Base-by-base conservation (phyloP, 148 eudicot species). In the Gaultheria prostrata region DNA sequence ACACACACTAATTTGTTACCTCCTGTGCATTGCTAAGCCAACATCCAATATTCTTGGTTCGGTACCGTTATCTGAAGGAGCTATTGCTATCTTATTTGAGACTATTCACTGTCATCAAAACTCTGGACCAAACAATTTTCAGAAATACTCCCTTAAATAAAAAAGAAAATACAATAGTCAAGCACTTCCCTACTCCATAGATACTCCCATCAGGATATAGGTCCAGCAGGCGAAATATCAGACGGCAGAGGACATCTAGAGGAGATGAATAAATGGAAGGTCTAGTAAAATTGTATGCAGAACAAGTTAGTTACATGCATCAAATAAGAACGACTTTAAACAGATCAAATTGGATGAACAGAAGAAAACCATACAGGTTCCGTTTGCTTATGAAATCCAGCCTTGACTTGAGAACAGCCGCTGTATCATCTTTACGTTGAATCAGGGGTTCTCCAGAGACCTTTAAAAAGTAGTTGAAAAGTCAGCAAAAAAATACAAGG, bases 371-470 rank as follows among this genome's bases (percentile, higher is more conserved):
- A 82, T 89, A 96, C 99, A 67, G 99, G 99, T 88, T 96, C 90
- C 81, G 91, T 90, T 84, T 90, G 93, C 72, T 67, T 86, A 74
- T 90, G 99, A 83, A 96, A 96, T 50, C 98, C 53, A 96, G 93
- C 89, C 99, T 91, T 28, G 99, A 92, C 90, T 92, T 96, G 65
- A 96, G 92, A 85, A 92, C 99, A 77, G 91, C 91, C 82, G 98
- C 90, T 39, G 97, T 96, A 81, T 96, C 99, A 90, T 96, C 99
- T 87, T 93, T 94, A 28, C 97, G 94, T 92, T 96, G 99, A 88
- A 93, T 93, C 80, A 96, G 85, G 85, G 98, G 94, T 85, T 96
- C 99, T 65, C 99, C 99, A 57, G 99, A 90, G 80, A 94, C 94
- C 99, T 96, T 79, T 45, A 89, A 18, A 69, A 84, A 85, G 48